Evolutionary conservation across 2,329 filamentous ascomycete genomes (phyloP).

Genomic region (Didymella arachidicola): DNA sequence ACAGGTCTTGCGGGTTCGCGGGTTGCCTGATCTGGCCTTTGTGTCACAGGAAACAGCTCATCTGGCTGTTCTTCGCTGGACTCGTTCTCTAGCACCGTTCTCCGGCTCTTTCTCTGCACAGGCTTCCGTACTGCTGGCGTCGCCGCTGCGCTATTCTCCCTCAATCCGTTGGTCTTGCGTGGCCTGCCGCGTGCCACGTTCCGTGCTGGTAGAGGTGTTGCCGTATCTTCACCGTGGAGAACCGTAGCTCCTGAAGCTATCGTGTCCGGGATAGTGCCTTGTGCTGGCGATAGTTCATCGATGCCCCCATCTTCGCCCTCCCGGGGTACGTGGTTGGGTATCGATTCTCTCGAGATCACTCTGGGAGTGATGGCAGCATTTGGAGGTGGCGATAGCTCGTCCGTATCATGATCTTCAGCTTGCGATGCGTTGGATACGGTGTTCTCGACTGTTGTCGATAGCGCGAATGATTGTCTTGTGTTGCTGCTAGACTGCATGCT

Average conservation of each 20-base stretch:
- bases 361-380: slow-evolving; percentile 22
- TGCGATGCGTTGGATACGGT: slow-evolving; percentile 26
- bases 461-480: slow-evolving; percentile 22
- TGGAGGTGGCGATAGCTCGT: slow-evolving; percentile 39
- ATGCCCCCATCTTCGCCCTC: slow-evolving; percentile 24
- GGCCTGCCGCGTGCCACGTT: slow-evolving; percentile 24
- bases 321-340: slow-evolving; percentile 15
- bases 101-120: slow-evolving; percentile 15
- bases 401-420: slow-evolving; percentile 36
- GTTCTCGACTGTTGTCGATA: slow-evolving; percentile 21
- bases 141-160: slow-evolving; percentile 15
- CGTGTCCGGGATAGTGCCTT: background rate
- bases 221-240: background rate
- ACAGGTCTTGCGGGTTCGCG: slow-evolving; percentile 5
- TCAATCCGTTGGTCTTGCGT: slow-evolving; percentile 11
- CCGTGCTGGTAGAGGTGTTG: slow-evolving; percentile 6
- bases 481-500: slow-evolving; percentile 26
- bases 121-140: slow-evolving; percentile 27
- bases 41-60: slow-evolving; percentile 33
- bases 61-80: slow-evolving; percentile 22
- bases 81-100: slow-evolving; percentile 9
- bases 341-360: slow-evolving; percentile 18
- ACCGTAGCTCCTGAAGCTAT: background rate
- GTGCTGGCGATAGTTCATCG: slow-evolving; percentile 33
- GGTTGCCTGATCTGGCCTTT: slow-evolving; percentile 12